Percentiles rank a stretch among this genome's conserved stretches.
Conservation (phyloP, 805 yeast genomes). For the Millerago galiae region DNA sequence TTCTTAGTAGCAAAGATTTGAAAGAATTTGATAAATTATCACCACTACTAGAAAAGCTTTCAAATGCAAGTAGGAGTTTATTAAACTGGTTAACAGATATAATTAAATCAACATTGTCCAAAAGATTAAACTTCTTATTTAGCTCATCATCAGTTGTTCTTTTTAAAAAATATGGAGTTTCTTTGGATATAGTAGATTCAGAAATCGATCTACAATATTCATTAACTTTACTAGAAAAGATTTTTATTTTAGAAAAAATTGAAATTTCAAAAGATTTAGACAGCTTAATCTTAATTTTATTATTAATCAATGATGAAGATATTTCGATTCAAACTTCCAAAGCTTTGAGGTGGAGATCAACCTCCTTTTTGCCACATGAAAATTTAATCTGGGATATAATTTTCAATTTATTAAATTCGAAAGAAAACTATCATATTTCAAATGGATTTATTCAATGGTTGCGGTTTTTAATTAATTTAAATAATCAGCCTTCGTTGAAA, state of each 20-base stretch:
- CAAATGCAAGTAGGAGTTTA: constrained; percentile 1
- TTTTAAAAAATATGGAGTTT: not conserved
- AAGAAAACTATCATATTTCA: constrained; percentile 26
- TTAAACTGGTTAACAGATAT: constrained; percentile 7
- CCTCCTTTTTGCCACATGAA: constrained; percentile 13
- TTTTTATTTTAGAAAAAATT: constrained; percentile 6
- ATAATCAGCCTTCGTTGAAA: constrained; percentile 4
- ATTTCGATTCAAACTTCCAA: constrained; percentile 33
- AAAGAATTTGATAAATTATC: not conserved
- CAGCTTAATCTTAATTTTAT: constrained; percentile 26
- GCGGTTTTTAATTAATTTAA: constrained; percentile 35
- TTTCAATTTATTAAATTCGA: constrained; percentile 28
- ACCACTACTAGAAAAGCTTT: constrained; percentile 7
- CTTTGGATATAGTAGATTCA: not conserved
- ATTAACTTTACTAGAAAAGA: not conserved
- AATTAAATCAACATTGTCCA: constrained; percentile 2
- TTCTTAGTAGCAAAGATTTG: not conserved
- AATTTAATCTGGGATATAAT: constrained; percentile 41
- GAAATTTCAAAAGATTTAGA: constrained; percentile 17
- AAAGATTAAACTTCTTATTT: constrained; percentile 6
- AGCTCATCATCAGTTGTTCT: not conserved
- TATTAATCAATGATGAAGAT: constrained; percentile 32
- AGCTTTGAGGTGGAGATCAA: constrained; percentile 48
- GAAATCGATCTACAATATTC: not conserved
- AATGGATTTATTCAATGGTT: constrained; percentile 51